Evolutionary conservation across 2,329 filamentous ascomycete genomes (phyloP), one percentile per base, ranked within the genome.

Genomic region (Coniochaeta hoffmannii): DNA sequence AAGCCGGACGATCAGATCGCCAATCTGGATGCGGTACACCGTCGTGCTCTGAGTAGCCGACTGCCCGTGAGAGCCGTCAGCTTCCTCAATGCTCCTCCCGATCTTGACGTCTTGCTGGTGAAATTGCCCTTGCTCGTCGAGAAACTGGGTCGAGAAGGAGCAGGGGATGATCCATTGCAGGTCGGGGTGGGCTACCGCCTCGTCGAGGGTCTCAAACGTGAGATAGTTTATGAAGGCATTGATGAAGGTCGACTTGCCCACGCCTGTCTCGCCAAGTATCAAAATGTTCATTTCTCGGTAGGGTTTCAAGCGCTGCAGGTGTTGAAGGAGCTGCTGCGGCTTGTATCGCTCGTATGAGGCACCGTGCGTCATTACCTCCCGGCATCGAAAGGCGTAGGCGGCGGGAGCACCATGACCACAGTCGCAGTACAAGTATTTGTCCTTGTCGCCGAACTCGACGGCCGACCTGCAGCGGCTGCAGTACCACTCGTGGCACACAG

Each of bases 191-290:
- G n/a, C 58, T 41, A 70, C 60, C 0, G 73, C 75, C 2, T 75
- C 70, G 8, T 74, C 68, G 0, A 78, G 63, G 0, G 66, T 66
- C 0, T 67, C 60, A 51, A 66, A 72, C 0, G 60, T 63, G 4
- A 78, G 56, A 55, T 78, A 78, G 57, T 78, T 78, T 59, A 73
- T 60, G 32, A 78, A 75, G 0, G 74, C 70, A 50, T 78, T 79
- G 62, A 78, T 76, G 41, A 71, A 78, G 0, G 76, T 77, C 1
- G 72, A 75, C 53, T 79, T 78, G 0, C 76, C 76, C 0, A 77
- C 76, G 0, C 75, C 76, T 0, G 75, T 76, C 59, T 77, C 74
- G 0, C 76, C 75, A 0, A 78, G 63, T 4, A 79, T 69, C 24
- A 78, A 57, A 17, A 78, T 73, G 44, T 77, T 77, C 26, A 71